Percentiles rank a stretch among this genome's conserved stretches.
Evolutionary conservation across 2,329 filamentous ascomycete genomes (phyloP).

Genomic region (Cladophialophora yegresii): DNA sequence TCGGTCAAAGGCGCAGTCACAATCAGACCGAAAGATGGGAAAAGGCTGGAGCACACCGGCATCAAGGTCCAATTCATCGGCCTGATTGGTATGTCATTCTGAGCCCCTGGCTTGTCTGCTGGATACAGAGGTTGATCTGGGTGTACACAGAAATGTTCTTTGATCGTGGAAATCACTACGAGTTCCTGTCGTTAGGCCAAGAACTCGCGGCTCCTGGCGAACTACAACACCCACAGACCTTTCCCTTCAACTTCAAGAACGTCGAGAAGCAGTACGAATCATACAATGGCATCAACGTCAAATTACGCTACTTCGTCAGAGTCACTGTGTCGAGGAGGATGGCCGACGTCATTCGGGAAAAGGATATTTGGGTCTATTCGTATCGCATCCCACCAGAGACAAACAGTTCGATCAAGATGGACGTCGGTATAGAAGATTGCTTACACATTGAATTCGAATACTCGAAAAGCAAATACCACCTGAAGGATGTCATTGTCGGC

Average conservation of each 20-base stretch:
- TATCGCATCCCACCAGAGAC: constrained; percentile 98
- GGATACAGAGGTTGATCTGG: constrained; percentile 14
- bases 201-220: constrained; percentile 96
- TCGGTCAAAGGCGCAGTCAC: constrained; percentile 96
- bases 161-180: constrained; percentile 97
- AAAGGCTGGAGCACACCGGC: constrained; percentile 94
- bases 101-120: constrained; percentile 22
- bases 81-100: constrained; percentile 71
- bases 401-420: constrained; percentile 99
- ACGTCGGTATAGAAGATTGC: constrained; percentile 98
- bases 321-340: constrained; percentile 96
- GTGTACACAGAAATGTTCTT: constrained; percentile 88
- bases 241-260: constrained; percentile 99
- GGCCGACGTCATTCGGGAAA: constrained; percentile 97
- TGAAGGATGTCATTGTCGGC: constrained; percentile 98
- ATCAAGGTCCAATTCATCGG: constrained; percentile 99
- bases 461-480: constrained; percentile 97
- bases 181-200: constrained; percentile 95
- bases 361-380: constrained; percentile 99
- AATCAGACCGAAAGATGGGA: constrained; percentile 94
- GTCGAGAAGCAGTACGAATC: constrained; percentile 99
- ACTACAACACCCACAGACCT: constrained; percentile 96
- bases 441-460: constrained; percentile 99
- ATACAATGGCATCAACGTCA: constrained; percentile 99
- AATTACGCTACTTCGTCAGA: constrained; percentile 95